Base-by-base conservation (phyloP, 768 basidiomycete species). In the Galerina marginata region DNA sequence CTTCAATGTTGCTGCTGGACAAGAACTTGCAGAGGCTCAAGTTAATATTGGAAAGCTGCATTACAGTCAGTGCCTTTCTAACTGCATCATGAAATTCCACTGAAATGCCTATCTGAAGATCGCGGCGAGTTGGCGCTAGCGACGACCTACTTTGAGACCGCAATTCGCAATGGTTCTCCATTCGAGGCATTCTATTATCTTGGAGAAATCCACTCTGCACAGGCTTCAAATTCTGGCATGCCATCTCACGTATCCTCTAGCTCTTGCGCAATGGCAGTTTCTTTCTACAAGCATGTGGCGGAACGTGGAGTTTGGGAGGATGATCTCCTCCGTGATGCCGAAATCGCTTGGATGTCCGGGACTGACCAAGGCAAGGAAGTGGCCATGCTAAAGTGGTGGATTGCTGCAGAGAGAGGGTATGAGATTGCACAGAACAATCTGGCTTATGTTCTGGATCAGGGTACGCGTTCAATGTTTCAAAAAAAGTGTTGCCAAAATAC, bases 171-270 rank as follows among this genome's bases (percentile, higher is more conserved):
- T 64, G 97, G 96, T 4, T 96, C 96, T 4, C 91, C 92, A 0
- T 95, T 96, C 59, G 96, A 99, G 71, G 91, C 96, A 1, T 96
- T 92, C 75, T 96, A 95, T 75, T 95, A 97, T 69, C 84, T 97
- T 9, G 95, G 92, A 23, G 85, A 89, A 64, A 88, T 97, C 12
- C 87, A 97, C 62, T 83, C 89, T 29, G 70, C 79, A 29, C 83
- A 84, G 59, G 86, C 85, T 7, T 79, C 80, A 15, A 77, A 72
- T 20, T 64, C 76, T 9, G 73, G 70, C 5, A 67, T 85, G 5
- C 81, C 83, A 2, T 59, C 77, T 9, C 80, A 84, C 52, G 72
- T 86, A 20, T 79, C 79, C 39, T 84, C 86, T 0, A 90, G 93
- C 38, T 89, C 90, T 2, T 99, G 97, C 64, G 88, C 95, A 1